Evolutionary conservation across 2,329 filamentous ascomycete genomes (phyloP).

Genomic region (Aspergillus clavatus): DNA sequence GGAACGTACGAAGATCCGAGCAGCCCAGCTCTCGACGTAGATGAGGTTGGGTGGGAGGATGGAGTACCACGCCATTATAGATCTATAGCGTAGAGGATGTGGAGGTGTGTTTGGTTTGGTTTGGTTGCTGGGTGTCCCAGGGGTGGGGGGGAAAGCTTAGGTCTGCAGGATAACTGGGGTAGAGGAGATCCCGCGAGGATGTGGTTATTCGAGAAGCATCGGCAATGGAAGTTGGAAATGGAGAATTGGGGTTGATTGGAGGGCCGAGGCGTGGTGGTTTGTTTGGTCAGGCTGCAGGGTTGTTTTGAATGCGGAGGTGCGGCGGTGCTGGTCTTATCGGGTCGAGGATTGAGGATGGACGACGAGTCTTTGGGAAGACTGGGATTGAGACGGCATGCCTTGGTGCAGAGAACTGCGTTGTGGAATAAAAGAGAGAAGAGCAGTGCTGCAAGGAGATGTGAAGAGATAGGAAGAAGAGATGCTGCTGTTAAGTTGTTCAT

Average conservation of each 20-base stretch:
- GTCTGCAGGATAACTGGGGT: too few species aligned
- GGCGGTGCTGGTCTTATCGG: too few species aligned
- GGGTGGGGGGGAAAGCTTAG: too few species aligned
- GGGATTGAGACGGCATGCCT: not conserved
- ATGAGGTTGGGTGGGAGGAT: constrained; percentile 57
- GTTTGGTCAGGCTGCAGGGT: not conserved
- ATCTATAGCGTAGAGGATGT: not conserved
- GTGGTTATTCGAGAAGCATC: too few species aligned
- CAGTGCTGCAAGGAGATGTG: not conserved
- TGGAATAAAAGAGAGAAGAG: not conserved
- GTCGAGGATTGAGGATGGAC: too few species aligned
- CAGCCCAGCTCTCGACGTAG: constrained; percentile 58
- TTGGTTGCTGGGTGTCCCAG: too few species aligned
- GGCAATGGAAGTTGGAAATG: too few species aligned
- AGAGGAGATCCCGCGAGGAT: too few species aligned
- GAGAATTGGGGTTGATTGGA: too few species aligned
- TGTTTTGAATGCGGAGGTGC: not conserved
- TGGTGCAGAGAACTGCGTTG: not conserved
- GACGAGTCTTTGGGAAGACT: too few species aligned
- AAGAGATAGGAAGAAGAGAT: not conserved
- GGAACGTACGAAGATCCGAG: constrained; percentile 56
- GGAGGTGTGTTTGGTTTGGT: not conserved
- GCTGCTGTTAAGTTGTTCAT: too few species aligned
- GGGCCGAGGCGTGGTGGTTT: too few species aligned
- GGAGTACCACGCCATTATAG: constrained; percentile 60